These are phyloP conservation scores for Borovskyia barvae DNA, from an alignment of 208 protist species.

Conservation along the genomic window DNA sequence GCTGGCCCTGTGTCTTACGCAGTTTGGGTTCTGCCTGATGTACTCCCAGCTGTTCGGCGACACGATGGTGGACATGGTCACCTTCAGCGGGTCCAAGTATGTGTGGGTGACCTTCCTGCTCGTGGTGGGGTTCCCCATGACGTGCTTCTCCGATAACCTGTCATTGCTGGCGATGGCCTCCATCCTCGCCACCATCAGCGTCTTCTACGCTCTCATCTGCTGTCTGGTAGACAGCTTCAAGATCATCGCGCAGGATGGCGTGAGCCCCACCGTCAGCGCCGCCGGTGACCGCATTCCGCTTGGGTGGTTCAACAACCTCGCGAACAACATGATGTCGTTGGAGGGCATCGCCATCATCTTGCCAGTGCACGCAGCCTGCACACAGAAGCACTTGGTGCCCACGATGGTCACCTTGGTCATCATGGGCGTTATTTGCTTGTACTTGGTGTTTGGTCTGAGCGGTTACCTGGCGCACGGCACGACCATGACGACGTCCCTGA, in stretches of 20 bases:
- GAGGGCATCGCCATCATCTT: conserved; percentile 77
- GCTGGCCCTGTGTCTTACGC: conserved; percentile 68
- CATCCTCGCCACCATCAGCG: conserved; percentile 55
- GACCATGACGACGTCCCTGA: conserved; percentile 39
- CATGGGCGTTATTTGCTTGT: conserved; percentile 38
- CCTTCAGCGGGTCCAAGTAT: conserved; percentile 40
- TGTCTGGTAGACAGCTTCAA: conserved; percentile 31
- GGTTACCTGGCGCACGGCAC: conserved; percentile 71
- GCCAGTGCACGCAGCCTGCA: conserved; percentile 65
- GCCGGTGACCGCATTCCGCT: conserved; percentile 32
- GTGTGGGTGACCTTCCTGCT: conserved; percentile 50
- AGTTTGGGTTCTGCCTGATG: conserved; percentile 87
- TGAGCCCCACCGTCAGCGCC: conserved; percentile 21
- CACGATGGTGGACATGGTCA: conserved; percentile 48
- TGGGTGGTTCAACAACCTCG: conserved; percentile 67
- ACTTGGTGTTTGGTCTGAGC: conserved; percentile 62
- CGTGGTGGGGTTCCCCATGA: conserved; percentile 59
- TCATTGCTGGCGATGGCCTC: conserved; percentile 54
- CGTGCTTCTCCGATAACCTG: conserved; percentile 59
- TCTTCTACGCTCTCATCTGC: conserved; percentile 59
- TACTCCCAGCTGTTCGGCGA: conserved; percentile 66
- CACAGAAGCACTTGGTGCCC: conserved; percentile 52
- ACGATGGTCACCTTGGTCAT: conserved; percentile 52
- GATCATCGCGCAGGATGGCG: conserved; percentile 17
- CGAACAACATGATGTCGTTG: conserved; percentile 76